Conservation (phyloP, 2,329 filamentous ascomycete genomes). For the Verticillium isaacii region DNA sequence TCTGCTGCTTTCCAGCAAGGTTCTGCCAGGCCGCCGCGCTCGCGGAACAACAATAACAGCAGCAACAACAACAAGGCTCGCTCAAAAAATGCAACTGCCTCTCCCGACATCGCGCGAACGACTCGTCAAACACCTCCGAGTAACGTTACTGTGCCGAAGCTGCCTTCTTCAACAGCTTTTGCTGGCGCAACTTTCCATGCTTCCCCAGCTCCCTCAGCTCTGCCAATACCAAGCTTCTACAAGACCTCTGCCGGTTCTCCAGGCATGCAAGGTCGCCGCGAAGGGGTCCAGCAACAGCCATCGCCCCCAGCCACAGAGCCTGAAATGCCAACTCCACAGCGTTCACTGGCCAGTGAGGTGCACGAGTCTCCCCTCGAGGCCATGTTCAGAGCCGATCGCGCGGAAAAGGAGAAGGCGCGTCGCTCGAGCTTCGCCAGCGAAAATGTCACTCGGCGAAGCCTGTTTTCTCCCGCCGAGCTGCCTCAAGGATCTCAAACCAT, state of each 20-base stretch:
- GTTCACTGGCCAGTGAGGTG: conserved; percentile 20
- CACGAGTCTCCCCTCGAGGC: conserved; percentile 79
- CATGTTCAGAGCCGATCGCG: conserved; percentile 82
- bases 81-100: conserved; percentile 19
- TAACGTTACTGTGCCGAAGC: conserved; percentile 29
- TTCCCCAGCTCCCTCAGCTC: conserved; percentile 82
- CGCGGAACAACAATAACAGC: not conserved
- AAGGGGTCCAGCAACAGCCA: conserved; percentile 35
- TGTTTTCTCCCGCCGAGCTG: not conserved
- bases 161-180: conserved; percentile 58
- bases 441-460: not conserved
- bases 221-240: conserved; percentile 85
- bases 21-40: not conserved
- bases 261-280: conserved; percentile 19
- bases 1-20: not conserved
- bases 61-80: conserved; percentile 11
- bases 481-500: conserved; percentile 13
- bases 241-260: conserved; percentile 68
- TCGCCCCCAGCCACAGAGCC: conserved; percentile 50
- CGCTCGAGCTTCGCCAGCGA: conserved; percentile 45
- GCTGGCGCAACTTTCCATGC: conserved; percentile 93
- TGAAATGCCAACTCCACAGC: conserved; percentile 41
- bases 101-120: conserved; percentile 35
- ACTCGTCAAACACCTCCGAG: conserved; percentile 38
- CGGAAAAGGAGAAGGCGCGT: conserved; percentile 63